Evolutionary conservation across 2,329 filamentous ascomycete species (phyloP).

Genomic region (Tricladium varicosporioides): DNA sequence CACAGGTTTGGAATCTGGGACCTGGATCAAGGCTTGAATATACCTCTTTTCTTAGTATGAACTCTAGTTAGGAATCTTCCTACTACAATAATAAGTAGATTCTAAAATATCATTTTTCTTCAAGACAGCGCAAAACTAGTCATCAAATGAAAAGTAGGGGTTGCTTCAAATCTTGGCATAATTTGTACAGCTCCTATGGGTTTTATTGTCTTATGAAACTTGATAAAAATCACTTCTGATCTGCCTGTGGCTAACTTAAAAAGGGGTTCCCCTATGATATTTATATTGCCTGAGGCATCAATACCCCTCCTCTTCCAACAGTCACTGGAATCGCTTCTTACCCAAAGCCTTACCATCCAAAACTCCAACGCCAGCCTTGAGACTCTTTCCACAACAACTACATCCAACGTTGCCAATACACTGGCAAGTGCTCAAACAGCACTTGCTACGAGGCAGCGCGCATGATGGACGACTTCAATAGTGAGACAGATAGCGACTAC

Average conservation of each 20-base stretch:
- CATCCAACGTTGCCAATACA: constrained; percentile 21
- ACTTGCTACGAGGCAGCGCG: constrained; percentile 27
- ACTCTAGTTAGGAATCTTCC: too few relatives aligned
- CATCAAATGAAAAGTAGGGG: too few relatives aligned
- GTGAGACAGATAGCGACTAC: constrained; percentile 97
- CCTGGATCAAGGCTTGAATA: constrained; percentile 3
- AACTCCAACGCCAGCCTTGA: constrained; percentile 15
- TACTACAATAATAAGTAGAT: too few relatives aligned
- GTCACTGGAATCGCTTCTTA: constrained; percentile 5
- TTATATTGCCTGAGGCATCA: neutral
- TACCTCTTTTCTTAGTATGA: neutral
- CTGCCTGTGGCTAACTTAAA: too few relatives aligned
- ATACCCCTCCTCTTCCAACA: constrained; percentile 4
- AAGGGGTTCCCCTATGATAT: too few relatives aligned
- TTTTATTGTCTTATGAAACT: too few relatives aligned
- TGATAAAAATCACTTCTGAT: too few relatives aligned
- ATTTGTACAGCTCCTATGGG: too few relatives aligned
- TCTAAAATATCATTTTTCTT: too few relatives aligned
- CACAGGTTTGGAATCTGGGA: neutral
- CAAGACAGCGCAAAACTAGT: too few relatives aligned
- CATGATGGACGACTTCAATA: constrained; percentile 93
- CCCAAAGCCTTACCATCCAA: constrained; percentile 14
- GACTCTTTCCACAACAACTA: constrained; percentile 10
- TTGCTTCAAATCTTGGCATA: too few relatives aligned
- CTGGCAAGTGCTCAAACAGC: constrained; percentile 30